A percentile compares a stretch with the other conserved stretches of the same genome.
Evolutionary conservation across 1,284 basidiomycete species (phyloP).

Genomic region (Leccinum pachyderme): DNA sequence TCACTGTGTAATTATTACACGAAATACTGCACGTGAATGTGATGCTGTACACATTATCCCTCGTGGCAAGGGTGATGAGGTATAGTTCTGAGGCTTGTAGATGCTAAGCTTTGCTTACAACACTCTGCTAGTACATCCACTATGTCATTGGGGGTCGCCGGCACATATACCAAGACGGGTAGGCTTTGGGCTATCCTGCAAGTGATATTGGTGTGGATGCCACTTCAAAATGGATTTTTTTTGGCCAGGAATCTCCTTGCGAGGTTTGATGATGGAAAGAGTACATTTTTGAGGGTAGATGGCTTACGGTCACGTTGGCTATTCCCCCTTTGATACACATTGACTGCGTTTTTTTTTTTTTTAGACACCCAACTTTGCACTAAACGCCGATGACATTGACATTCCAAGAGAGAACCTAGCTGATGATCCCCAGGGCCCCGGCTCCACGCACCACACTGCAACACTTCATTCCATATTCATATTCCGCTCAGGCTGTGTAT

Average conservation of each 20-base stretch:
- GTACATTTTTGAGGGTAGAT: not conserved
- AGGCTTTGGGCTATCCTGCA: not conserved
- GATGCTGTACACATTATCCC: not conserved
- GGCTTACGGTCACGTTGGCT: not conserved
- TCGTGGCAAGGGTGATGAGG: not conserved
- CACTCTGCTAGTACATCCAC: not conserved
- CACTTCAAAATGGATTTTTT: not conserved
- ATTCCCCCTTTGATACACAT: not conserved
- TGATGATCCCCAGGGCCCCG: not conserved
- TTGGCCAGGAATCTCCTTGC: not conserved
- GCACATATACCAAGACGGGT: not conserved
- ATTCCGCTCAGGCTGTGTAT: rapidly evolving
- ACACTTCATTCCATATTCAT: not conserved
- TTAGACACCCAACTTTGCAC: not conserved
- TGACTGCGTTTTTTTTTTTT: not conserved
- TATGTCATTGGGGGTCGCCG: rapidly evolving
- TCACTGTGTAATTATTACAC: not conserved
- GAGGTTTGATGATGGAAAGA: not conserved
- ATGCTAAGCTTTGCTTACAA: not conserved
- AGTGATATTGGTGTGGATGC: not conserved
- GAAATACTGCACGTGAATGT: not conserved
- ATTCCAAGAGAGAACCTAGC: not conserved
- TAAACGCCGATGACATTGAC: not conserved
- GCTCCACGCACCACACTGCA: not conserved
- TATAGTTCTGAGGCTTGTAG: not conserved